phyloP scores from a whole-genome alignment of 805 yeast species.

The Tetrapisispora iriomotensis region DNA sequence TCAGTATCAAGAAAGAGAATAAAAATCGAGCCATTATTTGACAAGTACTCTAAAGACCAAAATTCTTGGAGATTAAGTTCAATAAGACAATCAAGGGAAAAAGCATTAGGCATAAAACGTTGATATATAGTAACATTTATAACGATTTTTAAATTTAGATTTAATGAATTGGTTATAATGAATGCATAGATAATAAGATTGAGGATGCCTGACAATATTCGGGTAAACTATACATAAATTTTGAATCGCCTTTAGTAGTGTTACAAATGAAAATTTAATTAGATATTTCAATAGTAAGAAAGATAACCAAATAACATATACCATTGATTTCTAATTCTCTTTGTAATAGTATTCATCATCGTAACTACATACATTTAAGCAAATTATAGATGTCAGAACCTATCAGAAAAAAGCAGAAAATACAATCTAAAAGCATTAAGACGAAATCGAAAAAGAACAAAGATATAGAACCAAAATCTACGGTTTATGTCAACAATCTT shows the following conservation, averaged over 20 bases:
- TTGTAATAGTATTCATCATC: too few relatives aligned
- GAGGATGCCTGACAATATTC: too few relatives aligned
- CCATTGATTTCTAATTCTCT: too few relatives aligned
- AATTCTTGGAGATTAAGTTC: slow-evolving; percentile 70
- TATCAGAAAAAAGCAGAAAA: slow-evolving; percentile 9
- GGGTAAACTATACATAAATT: too few relatives aligned
- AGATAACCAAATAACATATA: too few relatives aligned
- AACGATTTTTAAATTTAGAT: background rate
- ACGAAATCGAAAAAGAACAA: background rate
- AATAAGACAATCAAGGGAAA: slow-evolving; percentile 27
- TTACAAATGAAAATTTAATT: too few relatives aligned
- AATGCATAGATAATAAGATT: background rate
- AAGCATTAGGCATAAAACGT: slow-evolving; percentile 23
- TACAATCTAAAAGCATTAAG: background rate
- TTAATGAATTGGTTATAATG: background rate
- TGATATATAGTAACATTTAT: slow-evolving; percentile 2
- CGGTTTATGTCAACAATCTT: slow-evolving; percentile 50
- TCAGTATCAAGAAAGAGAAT: slow-evolving; percentile 47
- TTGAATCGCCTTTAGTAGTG: too few relatives aligned
- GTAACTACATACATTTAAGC: too few relatives aligned
- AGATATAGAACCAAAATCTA: slow-evolving; percentile 28
- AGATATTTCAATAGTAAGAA: too few relatives aligned
- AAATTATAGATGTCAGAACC: slow-evolving; percentile 12
- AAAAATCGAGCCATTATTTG: slow-evolving; percentile 64
- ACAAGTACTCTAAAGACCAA: slow-evolving; percentile 48